Evolutionary conservation across 441 rosid species (phyloP).

Genomic region (Populus tomentosa): DNA sequence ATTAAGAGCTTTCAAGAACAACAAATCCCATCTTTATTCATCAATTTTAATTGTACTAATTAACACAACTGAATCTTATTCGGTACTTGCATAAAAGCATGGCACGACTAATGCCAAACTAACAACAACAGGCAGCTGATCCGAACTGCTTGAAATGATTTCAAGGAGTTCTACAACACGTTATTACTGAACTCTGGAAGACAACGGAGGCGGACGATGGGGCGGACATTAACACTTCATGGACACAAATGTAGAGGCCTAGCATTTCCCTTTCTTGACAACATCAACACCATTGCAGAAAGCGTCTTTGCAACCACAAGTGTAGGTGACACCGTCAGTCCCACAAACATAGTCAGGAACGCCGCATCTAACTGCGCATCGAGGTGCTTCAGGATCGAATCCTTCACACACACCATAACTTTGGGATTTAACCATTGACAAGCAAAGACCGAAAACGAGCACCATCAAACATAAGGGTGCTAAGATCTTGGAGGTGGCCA

Average conservation of each 20-base stretch:
- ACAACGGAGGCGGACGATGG: too few relatives aligned
- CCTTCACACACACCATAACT: background rate
- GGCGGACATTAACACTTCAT: too few relatives aligned
- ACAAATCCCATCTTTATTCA: too few relatives aligned
- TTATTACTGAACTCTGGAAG: too few relatives aligned
- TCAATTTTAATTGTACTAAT: too few relatives aligned
- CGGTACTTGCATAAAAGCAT: too few relatives aligned
- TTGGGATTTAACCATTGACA: background rate
- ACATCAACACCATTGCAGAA: constrained; percentile 55
- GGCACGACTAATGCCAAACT: too few relatives aligned
- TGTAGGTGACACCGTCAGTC: constrained; percentile 60
- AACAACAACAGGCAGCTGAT: too few relatives aligned
- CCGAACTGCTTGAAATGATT: too few relatives aligned
- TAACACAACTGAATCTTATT: too few relatives aligned
- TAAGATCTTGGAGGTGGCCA: background rate
- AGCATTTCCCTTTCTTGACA: constrained; percentile 41
- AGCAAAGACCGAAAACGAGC: background rate
- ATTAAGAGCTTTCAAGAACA: too few relatives aligned
- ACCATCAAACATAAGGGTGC: background rate
- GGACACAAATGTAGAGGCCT: background rate
- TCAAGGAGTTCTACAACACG: too few relatives aligned
- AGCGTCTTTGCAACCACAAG: constrained; percentile 73
- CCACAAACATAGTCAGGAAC: constrained; percentile 59
- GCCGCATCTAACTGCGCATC: background rate
- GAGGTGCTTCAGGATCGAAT: background rate